Evolutionary conservation across 768 basidiomycete species (phyloP).

Genomic region (Auricularia sp.): DNA sequence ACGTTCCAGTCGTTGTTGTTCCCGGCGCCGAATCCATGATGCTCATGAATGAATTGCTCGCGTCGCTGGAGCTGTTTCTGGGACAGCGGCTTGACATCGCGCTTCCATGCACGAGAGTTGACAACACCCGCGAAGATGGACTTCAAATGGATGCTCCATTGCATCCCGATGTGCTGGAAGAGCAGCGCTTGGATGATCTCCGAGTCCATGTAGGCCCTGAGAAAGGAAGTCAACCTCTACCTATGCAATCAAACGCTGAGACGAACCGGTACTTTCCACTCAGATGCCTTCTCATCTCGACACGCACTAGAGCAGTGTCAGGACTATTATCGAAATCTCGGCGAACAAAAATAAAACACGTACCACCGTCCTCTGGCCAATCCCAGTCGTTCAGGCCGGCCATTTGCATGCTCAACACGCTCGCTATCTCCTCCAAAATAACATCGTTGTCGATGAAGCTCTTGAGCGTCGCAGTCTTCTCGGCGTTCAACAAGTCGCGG

Average conservation of each 20-base stretch:
- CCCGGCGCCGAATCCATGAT: too few species aligned
- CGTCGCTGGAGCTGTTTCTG: neutral
- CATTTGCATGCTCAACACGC: slow-evolving; percentile 37
- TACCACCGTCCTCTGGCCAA: slow-evolving; percentile 31
- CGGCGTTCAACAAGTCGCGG: slow-evolving; percentile 29
- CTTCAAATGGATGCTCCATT: slow-evolving; percentile 24
- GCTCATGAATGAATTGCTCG: too few species aligned
- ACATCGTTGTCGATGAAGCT: slow-evolving; percentile 31
- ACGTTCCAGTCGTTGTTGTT: too few species aligned
- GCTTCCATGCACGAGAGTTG: neutral
- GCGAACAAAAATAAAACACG: too few species aligned
- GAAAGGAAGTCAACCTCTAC: too few species aligned
- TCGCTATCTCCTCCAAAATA: slow-evolving; percentile 32
- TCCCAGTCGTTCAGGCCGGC: slow-evolving; percentile 31
- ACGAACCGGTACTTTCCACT: slow-evolving; percentile 42
- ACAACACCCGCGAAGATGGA: slow-evolving; percentile 13
- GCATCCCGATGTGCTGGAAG: slow-evolving; percentile 33
- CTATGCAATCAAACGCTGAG: too few species aligned
- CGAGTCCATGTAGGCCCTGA: slow-evolving; percentile 24
- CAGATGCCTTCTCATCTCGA: slow-evolving; percentile 38
- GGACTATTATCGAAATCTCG: too few species aligned
- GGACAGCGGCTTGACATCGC: neutral
- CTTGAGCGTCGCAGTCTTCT: slow-evolving; percentile 29
- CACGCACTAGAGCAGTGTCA: slow-evolving; percentile 8
- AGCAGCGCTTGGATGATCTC: slow-evolving; percentile 37